Evolutionary conservation across 2,329 filamentous ascomycete genomes (phyloP).

Genomic region (Elsinoe australis): DNA sequence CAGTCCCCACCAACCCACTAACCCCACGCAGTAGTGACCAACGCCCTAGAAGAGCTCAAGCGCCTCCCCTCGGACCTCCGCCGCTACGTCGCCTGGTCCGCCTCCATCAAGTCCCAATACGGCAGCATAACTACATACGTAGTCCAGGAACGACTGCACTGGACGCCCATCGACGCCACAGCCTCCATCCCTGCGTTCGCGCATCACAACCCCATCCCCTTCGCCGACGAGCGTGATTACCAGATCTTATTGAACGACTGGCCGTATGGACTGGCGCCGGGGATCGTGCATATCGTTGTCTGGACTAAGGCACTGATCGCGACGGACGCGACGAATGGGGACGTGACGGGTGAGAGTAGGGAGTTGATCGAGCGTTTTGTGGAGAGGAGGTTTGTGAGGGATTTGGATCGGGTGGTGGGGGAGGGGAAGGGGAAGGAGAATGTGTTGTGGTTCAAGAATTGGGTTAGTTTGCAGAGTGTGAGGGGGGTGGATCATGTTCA

Average conservation of each 20-base stretch:
- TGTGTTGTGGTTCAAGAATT: constrained; percentile 60
- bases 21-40: constrained; percentile 30
- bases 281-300: constrained; percentile 50
- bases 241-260: constrained; percentile 55
- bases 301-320: constrained; percentile 49
- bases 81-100: constrained; percentile 54
- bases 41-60: constrained; percentile 50
- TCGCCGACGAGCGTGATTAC: constrained; percentile 48
- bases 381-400: constrained; percentile 41
- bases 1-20: no score
- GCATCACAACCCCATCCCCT: constrained; percentile 43
- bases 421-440: constrained; percentile 33
- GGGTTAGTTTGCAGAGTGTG: constrained; percentile 53
- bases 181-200: constrained; percentile 32
- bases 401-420: constrained; percentile 28
- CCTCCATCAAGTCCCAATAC: constrained; percentile 47
- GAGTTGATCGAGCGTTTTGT: constrained; percentile 45
- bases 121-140: constrained; percentile 52
- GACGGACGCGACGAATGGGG: constrained; percentile 39
- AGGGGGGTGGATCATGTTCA: constrained; percentile 52
- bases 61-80: constrained; percentile 52
- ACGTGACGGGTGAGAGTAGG: constrained; percentile 45
- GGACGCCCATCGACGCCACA: constrained; percentile 33
- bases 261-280: constrained; percentile 51
- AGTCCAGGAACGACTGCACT: constrained; percentile 47